A percentile compares a stretch with the other conserved stretches of the same genome.
Evolutionary conservation across 805 yeast species (phyloP).

Genomic region (Nadsonia fulvescens): DNA sequence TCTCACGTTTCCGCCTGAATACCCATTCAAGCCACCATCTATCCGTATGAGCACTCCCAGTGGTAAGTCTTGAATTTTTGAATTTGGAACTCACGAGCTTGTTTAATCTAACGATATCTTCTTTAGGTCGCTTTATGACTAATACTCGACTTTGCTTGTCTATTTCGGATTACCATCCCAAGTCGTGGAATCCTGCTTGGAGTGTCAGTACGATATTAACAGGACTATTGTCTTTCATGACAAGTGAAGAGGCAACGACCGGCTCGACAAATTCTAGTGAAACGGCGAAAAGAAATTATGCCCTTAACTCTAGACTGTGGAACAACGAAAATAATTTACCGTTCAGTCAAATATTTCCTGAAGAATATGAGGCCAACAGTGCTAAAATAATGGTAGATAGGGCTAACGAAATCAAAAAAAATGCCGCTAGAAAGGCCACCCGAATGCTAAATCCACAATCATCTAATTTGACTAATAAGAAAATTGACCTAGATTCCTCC

Average conservation of each 20-base stretch:
- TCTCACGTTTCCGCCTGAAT: slow-evolving; percentile 64
- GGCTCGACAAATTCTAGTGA: slow-evolving; percentile 65
- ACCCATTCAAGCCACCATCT: slow-evolving; percentile 82
- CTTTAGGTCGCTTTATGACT: slow-evolving; percentile 52
- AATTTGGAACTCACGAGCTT: slow-evolving; percentile 6
- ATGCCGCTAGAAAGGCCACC: no score
- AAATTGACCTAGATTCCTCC: no score
- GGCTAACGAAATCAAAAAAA: no score
- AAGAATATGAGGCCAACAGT: no score
- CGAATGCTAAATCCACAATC: no score
- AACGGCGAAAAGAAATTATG: slow-evolving; percentile 36
- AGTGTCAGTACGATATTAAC: slow-evolving; percentile 74
- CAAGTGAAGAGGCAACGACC: slow-evolving; percentile 67
- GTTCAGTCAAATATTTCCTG: no score
- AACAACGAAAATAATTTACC: slow-evolving; percentile 24
- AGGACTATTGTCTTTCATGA: slow-evolving; percentile 84
- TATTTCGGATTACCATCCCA: slow-evolving; percentile 92
- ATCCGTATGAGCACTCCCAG: slow-evolving; percentile 73
- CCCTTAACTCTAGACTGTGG: slow-evolving; percentile 43
- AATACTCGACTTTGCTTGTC: slow-evolving; percentile 71
- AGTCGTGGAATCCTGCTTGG: slow-evolving; percentile 95
- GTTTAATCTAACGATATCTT: slow-evolving; percentile 67
- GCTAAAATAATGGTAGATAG: no score
- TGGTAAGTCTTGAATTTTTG: slow-evolving; percentile 47
- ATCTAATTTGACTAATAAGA: no score